Conservation (phyloP, 179 eudicot species). For the Silene coronaria region DNA sequence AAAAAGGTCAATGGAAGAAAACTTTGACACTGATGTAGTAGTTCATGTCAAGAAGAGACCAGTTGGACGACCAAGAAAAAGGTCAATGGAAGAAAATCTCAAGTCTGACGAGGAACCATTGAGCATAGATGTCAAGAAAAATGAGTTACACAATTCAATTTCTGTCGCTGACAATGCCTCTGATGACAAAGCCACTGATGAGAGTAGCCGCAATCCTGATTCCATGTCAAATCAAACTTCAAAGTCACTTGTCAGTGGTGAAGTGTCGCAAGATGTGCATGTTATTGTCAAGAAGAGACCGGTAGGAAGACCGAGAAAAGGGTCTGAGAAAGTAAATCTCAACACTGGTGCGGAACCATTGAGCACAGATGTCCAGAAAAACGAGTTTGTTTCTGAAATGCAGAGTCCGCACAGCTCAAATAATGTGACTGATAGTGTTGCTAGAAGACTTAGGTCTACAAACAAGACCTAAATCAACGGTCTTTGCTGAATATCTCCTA, state of each 20-base stretch:
- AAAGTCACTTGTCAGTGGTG: neutral
- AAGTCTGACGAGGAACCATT: neutral
- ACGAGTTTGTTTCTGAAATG: constrained; percentile 11
- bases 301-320: constrained; percentile 26
- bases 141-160: neutral
- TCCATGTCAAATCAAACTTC: neutral
- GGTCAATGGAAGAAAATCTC: constrained; percentile 14
- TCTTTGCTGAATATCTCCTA: constrained; percentile 9
- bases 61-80: constrained; percentile 26
- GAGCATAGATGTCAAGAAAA: neutral
- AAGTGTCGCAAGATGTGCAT: neutral
- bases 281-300: neutral
- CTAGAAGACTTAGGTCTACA: constrained; percentile 50
- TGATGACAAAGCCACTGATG: neutral
- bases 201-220: neutral
- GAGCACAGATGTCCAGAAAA: neutral
- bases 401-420: constrained; percentile 9
- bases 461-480: constrained; percentile 12
- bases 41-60: neutral
- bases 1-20: constrained; percentile 12
- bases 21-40: neutral
- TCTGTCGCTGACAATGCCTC: constrained; percentile 16
- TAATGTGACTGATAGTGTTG: constrained; percentile 36
- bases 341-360: neutral
- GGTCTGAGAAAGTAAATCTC: constrained; percentile 15